Conservation (phyloP, 371 early-diverging fungal species). For the Rhizomucor pusillus region DNA sequence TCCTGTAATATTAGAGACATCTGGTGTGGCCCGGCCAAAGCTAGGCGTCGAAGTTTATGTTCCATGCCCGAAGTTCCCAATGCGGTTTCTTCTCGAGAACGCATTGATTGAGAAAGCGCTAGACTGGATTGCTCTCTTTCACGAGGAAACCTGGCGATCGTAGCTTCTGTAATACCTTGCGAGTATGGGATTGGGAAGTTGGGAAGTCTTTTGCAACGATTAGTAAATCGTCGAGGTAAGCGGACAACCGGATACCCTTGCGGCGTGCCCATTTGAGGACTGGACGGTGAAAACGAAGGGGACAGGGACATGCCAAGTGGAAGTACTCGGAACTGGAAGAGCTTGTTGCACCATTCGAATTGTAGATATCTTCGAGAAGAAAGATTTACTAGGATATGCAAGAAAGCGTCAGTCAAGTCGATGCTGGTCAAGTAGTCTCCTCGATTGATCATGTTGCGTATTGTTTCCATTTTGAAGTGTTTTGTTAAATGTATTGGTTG, state of each 20-base stretch:
- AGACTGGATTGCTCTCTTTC: constrained; percentile 21
- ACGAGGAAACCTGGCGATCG: constrained; percentile 16
- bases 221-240: constrained; percentile 32
- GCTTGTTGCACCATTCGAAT: constrained; percentile 15
- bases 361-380: constrained; percentile 17
- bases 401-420: constrained; percentile 14
- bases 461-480: constrained; percentile 29
- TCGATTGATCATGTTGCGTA: constrained; percentile 16
- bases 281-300: constrained; percentile 35
- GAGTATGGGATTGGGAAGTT: constrained; percentile 3
- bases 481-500: constrained; percentile 13
- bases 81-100: too few relatives aligned
- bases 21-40: too few relatives aligned
- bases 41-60: too few relatives aligned
- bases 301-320: constrained; percentile 33
- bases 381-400: constrained; percentile 4
- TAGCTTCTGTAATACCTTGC: constrained; percentile 13
- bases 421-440: constrained; percentile 17
- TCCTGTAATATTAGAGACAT: too few relatives aligned
- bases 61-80: too few relatives aligned
- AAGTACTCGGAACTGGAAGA: constrained; percentile 24
- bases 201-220: constrained; percentile 5
- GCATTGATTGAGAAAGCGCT: constrained; percentile 14
- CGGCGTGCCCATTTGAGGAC: constrained; percentile 24
- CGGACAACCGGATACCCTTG: constrained; percentile 16